Evolutionary conservation across 768 basidiomycete genomes (phyloP).

Genomic region (Serendipita sp.): DNA sequence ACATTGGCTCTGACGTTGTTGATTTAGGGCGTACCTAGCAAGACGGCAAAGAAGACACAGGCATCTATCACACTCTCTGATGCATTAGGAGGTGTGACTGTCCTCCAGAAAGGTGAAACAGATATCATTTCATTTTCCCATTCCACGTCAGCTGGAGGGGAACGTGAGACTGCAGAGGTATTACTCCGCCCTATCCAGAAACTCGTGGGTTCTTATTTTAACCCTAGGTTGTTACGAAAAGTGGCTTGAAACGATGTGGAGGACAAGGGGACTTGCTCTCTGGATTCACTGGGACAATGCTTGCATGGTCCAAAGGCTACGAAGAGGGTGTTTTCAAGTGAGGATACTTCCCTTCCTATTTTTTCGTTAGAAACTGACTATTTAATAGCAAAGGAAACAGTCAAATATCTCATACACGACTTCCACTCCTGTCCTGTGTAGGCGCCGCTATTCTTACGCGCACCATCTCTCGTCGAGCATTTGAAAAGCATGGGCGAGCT

Average conservation of each 20-base stretch:
- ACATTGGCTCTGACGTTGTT: not conserved
- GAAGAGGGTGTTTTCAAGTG: conserved; percentile 73
- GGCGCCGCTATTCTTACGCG: conserved; percentile 83
- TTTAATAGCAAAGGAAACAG: conserved; percentile 12
- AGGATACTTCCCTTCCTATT: conserved; percentile 13
- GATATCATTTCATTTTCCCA: conserved; percentile 67
- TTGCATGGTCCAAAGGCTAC: conserved; percentile 93
- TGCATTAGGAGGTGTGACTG: conserved; percentile 68
- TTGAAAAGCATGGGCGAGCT: conserved; percentile 54
- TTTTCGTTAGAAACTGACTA: not conserved
- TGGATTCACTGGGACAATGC: conserved; percentile 71
- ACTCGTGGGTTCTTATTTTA: not conserved
- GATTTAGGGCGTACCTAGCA: conserved; percentile 29
- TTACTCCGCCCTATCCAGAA: conserved; percentile 6
- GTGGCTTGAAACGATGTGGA: conserved; percentile 83
- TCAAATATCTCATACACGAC: conserved; percentile 37
- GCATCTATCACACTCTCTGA: conserved; percentile 40
- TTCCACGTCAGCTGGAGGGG: conserved; percentile 38
- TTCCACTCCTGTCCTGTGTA: conserved; percentile 72
- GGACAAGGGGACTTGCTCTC: conserved; percentile 92
- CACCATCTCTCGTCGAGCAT: conserved; percentile 61
- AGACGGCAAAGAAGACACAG: conserved; percentile 39
- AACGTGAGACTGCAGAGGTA: conserved; percentile 15
- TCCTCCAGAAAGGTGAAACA: conserved; percentile 70
- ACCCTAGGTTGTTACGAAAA: conserved; percentile 17